Base-by-base conservation (phyloP, 805 yeast species). In the Candida glaebosa region DNA sequence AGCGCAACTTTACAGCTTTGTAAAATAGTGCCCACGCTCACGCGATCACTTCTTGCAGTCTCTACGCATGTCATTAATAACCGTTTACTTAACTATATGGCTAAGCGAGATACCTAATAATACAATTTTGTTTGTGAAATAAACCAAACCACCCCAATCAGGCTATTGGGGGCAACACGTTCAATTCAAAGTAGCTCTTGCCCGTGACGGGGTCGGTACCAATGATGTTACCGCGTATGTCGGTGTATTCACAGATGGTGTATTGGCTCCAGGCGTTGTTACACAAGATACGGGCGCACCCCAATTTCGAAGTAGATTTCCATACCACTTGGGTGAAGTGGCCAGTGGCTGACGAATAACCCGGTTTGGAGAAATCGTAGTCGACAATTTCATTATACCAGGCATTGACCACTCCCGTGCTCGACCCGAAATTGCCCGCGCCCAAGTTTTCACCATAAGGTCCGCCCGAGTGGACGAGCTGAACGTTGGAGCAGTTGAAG, bases 371-470 rank as follows among this genome's bases (percentile, higher is more conserved):
- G 64, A 61, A 84, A 60, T 76, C 65, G 63, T 83, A 85, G 39
- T 58, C 44, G 8, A 52, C 42, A 48, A 81, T 83, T 67, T 85
- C 91, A 44, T 68, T 61, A 63, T 84, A 84, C 93, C 93, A 85
- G 32, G 84, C 80, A 45, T 81, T 82, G 31, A 83, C 84, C 2
- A 87, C 70, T 55, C 22, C 77, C 80, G n/a, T n/a, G n/a, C n/a
- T n/a, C n/a, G n/a, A n/a, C n/a, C n/a, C n/a, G n/a, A 28, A 61
- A 50, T 73, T 73, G 45, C 88, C 91, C 32, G 79, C 75, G 14
- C 89, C 90, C 49, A 85, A 71, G 65, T 85, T 85, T 59, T 85
- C 91, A 65, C 93, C 93, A 58, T 81, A 82, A n/a, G 74, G 74
- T 10, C 83, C 81, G 28, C 73, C 69, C 16, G 87, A 80, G 63